phyloP scores from a whole-genome alignment of 768 basidiomycete species.

The Calocera cornea region DNA sequence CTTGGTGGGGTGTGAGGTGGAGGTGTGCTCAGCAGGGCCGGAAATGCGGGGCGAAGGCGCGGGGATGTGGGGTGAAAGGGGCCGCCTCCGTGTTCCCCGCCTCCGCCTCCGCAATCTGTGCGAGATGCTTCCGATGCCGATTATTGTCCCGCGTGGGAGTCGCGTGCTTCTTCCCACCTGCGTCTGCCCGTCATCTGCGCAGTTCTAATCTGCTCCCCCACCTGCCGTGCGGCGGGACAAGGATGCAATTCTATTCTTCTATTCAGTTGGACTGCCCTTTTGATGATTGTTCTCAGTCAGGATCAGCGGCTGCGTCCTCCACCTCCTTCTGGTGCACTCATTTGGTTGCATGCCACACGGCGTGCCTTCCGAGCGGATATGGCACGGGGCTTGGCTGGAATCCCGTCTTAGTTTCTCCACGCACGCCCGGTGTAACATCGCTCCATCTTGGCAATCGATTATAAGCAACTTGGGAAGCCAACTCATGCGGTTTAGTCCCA shows the following conservation, averaged over 20 bases:
- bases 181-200: background rate
- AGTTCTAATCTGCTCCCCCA: background rate
- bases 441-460: too few relatives aligned
- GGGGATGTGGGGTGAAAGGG: background rate
- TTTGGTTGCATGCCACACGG: background rate
- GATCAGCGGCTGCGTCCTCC: background rate
- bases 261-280: background rate
- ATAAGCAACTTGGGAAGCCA: background rate
- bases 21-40: background rate
- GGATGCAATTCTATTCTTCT: too few relatives aligned
- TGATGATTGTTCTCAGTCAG: background rate
- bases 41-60: background rate
- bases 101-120: background rate
- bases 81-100: background rate
- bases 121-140: background rate
- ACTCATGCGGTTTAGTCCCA: background rate
- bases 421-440: too few relatives aligned
- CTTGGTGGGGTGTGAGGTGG: background rate
- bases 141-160: background rate
- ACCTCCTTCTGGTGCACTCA: background rate
- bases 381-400: background rate
- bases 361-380: background rate
- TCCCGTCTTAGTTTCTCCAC: background rate
- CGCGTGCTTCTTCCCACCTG: background rate
- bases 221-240: background rate